A percentile compares a stretch with the other conserved stretches of the same genome.
phyloP scores from a whole-genome alignment of 306 rosid species.

The Rosa chinensis region DNA sequence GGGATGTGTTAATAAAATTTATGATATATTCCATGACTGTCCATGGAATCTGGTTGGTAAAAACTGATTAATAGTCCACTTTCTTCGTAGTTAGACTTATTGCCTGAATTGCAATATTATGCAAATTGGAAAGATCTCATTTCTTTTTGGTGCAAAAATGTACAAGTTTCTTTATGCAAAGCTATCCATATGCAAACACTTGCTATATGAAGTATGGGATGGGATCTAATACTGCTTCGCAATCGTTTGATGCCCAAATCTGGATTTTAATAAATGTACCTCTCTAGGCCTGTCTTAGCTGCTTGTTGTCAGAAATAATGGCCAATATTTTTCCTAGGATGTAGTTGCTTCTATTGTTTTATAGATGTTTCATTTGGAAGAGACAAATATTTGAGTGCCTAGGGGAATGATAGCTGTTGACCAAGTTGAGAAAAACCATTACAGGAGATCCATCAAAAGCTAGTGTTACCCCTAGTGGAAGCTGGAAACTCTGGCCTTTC shows the following conservation, averaged over 20 bases:
- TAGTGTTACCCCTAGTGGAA: constrained; percentile 44
- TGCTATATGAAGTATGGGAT: constrained; percentile 26
- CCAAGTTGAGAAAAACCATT: constrained; percentile 42
- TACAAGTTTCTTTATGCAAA: constrained; percentile 36
- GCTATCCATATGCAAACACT: constrained; percentile 28
- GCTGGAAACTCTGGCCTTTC: constrained; percentile 91
- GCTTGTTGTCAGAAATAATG: constrained; percentile 33
- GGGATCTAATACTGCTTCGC: constrained; percentile 33
- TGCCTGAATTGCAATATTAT: constrained; percentile 21
- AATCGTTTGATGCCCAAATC: constrained; percentile 26
- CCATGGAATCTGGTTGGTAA: constrained; percentile 22
- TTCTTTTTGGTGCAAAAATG: constrained; percentile 16
- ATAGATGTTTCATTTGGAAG: constrained; percentile 38
- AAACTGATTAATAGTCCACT: constrained; percentile 10
- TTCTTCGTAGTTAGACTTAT: constrained; percentile 8
- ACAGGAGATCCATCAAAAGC: constrained; percentile 59
- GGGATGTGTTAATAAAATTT: no score
- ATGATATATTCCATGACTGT: constrained; percentile 8
- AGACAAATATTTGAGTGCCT: constrained; percentile 25
- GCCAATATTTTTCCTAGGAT: constrained; percentile 32
- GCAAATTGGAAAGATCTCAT: constrained; percentile 21
- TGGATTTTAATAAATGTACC: constrained; percentile 35
- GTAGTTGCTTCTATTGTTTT: constrained; percentile 30
- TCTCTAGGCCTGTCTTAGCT: constrained; percentile 22
- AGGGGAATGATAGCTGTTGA: constrained; percentile 42